A percentile compares a stretch with the other conserved stretches of the same genome.
Conservation (phyloP, 208 protist genomes). For the Sergeia podlipaevii region DNA sequence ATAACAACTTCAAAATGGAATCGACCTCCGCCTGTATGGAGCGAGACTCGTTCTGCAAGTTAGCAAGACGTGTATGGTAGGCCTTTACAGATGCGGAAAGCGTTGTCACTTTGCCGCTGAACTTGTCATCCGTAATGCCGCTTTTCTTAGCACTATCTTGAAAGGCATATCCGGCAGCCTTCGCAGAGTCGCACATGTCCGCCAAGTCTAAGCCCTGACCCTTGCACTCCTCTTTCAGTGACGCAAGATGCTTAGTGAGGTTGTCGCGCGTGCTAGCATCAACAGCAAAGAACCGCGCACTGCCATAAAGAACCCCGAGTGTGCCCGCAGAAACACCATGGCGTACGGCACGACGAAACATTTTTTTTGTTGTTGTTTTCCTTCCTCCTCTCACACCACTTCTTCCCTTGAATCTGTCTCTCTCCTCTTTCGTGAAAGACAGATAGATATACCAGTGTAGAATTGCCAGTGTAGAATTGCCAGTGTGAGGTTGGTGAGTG, state of each 20-base stretch:
- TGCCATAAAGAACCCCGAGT: not conserved
- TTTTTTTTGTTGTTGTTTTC: not conserved
- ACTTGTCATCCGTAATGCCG: conserved; percentile 54
- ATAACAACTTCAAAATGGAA: conserved; percentile 71
- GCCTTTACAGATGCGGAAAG: conserved; percentile 82
- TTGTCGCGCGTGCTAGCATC: conserved; percentile 42
- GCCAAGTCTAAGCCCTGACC: conserved; percentile 81
- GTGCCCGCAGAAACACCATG: not conserved
- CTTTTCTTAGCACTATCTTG: conserved; percentile 47
- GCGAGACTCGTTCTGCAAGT: conserved; percentile 82
- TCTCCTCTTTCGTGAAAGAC: not conserved
- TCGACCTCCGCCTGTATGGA: conserved; percentile 79
- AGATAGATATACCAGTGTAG: too few relatives aligned
- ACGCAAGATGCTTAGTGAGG: conserved; percentile 72
- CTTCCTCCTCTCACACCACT: not conserved
- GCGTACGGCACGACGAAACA: conserved; percentile 10
- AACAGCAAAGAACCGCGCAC: conserved; percentile 27
- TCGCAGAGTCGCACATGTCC: conserved; percentile 86
- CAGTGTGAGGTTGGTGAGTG: too few relatives aligned
- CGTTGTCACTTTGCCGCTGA: conserved; percentile 71
- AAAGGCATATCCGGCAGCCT: conserved; percentile 42
- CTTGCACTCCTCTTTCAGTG: conserved; percentile 84
- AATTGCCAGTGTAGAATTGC: too few relatives aligned
- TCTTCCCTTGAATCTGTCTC: not conserved
- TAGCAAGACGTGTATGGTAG: conserved; percentile 76